Evolutionary conservation across 140 eudicot genomes (phyloP), one percentile per base, ranked within the genome.

Genomic region (Bidens hawaiensis): DNA sequence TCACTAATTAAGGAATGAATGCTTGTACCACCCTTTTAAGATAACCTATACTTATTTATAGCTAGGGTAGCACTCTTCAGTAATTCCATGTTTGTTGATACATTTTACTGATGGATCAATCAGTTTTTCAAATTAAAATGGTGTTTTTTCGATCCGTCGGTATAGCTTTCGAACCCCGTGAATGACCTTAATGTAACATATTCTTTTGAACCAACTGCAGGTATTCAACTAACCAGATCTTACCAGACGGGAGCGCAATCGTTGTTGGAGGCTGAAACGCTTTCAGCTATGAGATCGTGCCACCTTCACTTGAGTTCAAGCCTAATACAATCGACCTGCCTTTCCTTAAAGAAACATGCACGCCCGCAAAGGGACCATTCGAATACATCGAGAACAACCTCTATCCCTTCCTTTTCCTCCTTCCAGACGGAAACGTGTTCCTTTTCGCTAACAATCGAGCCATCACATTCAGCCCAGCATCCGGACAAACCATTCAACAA

Each of bases 231-330:
- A 83, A 86, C 51, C 75, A 71, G 16, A 71, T 72, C 13, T 67
- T 90, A 41, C 81, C 71, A 33, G 82, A 87, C 52, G 98, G 98
- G 11, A 69, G 78, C 15, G 75, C 83, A 5, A 55, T 76, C 0
- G 30, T 90, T 12, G 65, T 90, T 0, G 98, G 98, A n/a, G 98
- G 98, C 28, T 82, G 98, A 0, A 64, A 57, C 3, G 40, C 88
- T 0, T 74, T 50, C 64, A 82, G 70, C 75, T 74, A 72, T 51
- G 96, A 90, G 64, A 15, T 84, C 45, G 40, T 90, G 13, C 83
- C 95, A 14, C 65, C 86, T 1, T 48, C 78, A 33, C 62, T 75
- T 0, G 50, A 75, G 26, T 70, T 79, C 45, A 21, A 71, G 57
- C 55, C 72, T 1, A 66, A 42, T 8, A 45, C 14, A 6, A 60